Evolutionary conservation across 495 filamentous ascomycete genomes (phyloP).

Genomic region (Podospora appendiculata): DNA sequence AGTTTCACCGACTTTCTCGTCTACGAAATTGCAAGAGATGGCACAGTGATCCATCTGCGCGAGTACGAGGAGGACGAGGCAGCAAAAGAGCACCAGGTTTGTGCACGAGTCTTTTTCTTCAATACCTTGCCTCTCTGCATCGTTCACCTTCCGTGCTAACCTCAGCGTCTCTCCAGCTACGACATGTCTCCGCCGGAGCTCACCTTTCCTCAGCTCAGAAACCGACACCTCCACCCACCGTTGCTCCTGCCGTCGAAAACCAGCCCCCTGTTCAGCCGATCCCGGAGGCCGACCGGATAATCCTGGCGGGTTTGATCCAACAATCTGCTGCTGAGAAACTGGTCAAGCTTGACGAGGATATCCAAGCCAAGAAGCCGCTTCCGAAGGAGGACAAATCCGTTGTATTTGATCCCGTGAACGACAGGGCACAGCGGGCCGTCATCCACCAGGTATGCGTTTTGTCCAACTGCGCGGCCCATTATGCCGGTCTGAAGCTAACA

Average conservation of each 20-base stretch:
- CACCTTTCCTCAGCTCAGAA: not conserved
- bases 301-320: constrained; percentile 21
- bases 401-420: constrained; percentile 25
- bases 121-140: too few species aligned
- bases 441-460: constrained; percentile 30
- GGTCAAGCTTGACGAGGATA: constrained; percentile 22
- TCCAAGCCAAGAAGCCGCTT: constrained; percentile 17
- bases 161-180: not conserved
- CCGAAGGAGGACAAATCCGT: constrained; percentile 13
- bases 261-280: constrained; percentile 1
- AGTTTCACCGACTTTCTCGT: constrained; percentile 96
- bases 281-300: constrained; percentile 13
- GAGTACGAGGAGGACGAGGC: constrained; percentile 40
- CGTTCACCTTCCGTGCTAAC: too few species aligned
- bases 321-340: constrained; percentile 23
- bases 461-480: not conserved
- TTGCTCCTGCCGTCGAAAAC: not conserved
- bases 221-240: not conserved
- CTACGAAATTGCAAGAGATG: constrained; percentile 78
- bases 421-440: constrained; percentile 27
- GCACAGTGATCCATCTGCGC: constrained; percentile 69
- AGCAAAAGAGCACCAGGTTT: constrained; percentile 20
- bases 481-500: constrained; percentile 2
- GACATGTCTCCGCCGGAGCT: not conserved
- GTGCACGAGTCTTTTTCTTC: not conserved